A percentile compares a stretch with the other conserved stretches of the same genome.
Evolutionary conservation across 164 flowering plant genomes (phyloP).

Genomic region (Tetracentron sinense): DNA sequence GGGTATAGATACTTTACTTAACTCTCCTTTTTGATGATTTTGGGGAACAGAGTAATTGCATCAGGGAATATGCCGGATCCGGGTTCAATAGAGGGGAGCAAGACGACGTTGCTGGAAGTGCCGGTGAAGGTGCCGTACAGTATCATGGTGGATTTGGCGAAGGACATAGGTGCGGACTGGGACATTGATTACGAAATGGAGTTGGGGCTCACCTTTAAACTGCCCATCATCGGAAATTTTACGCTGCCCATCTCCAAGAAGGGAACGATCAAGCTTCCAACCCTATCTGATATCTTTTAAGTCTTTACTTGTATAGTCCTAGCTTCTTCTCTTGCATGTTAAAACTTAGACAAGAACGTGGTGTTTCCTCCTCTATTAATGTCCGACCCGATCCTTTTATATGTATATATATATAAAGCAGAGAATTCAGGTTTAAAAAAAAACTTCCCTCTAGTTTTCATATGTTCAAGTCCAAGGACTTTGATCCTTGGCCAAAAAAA

Average conservation of each 20-base stretch:
- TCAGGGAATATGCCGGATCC: conserved; percentile 65
- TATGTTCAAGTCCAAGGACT: no score
- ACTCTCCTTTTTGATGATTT: not conserved
- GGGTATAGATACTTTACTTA: not conserved
- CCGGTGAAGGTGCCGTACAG: conserved; percentile 47
- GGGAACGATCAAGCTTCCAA: conserved; percentile 76
- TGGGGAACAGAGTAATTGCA: conserved; percentile 38
- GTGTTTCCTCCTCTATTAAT: no score
- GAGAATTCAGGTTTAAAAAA: no score
- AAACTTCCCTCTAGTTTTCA: no score
- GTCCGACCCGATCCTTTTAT: no score
- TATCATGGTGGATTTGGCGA: conserved; percentile 43
- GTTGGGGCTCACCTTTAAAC: conserved; percentile 44
- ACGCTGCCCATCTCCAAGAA: conserved; percentile 48
- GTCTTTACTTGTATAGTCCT: not conserved
- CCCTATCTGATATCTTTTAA: conserved; percentile 33
- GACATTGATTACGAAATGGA: conserved; percentile 59
- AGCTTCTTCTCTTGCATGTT: not conserved
- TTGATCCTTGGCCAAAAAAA: no score
- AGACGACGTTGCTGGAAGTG: conserved; percentile 41
- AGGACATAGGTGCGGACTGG: conserved; percentile 62
- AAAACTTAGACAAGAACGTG: no score
- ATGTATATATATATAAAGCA: no score
- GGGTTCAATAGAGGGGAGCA: conserved; percentile 50
- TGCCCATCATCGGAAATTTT: conserved; percentile 57